phyloP scores from a whole-genome alignment of 306 rosid genomes.

The Styphnolobium japonicum region DNA sequence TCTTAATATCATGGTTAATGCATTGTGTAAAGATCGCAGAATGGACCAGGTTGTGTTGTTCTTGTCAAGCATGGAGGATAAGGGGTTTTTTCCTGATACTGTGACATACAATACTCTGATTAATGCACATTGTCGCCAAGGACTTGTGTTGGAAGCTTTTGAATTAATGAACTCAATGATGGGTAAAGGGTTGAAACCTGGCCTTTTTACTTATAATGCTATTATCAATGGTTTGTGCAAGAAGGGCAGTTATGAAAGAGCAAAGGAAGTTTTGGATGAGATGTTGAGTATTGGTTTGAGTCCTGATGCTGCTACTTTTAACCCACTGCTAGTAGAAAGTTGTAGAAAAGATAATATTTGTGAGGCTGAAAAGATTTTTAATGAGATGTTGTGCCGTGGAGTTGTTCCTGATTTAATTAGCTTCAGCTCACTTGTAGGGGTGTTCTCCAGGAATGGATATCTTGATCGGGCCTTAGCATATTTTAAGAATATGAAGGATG shows the following conservation, averaged over 20 bases:
- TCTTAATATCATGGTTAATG: slow-evolving; percentile 88
- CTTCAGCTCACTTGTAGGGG: slow-evolving; percentile 64
- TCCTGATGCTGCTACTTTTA: slow-evolving; percentile 73
- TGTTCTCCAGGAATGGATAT: slow-evolving; percentile 61
- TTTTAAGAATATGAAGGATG: slow-evolving; percentile 58
- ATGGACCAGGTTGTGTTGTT: slow-evolving; percentile 46
- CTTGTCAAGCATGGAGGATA: slow-evolving; percentile 58
- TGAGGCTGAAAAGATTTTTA: slow-evolving; percentile 67
- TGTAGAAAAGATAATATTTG: slow-evolving; percentile 56
- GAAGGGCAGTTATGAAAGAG: slow-evolving; percentile 53
- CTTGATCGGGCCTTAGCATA: slow-evolving; percentile 53
- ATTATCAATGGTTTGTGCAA: slow-evolving; percentile 80
- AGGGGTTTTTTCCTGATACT: slow-evolving; percentile 56
- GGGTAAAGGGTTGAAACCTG: slow-evolving; percentile 59
- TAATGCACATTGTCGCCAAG: slow-evolving; percentile 63
- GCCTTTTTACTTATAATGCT: slow-evolving; percentile 70
- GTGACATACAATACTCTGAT: slow-evolving; percentile 82
- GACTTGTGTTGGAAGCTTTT: slow-evolving; percentile 59
- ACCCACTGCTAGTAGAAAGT: slow-evolving; percentile 64
- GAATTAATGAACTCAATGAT: slow-evolving; percentile 46
- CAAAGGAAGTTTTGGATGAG: slow-evolving; percentile 54
- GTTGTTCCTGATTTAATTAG: slow-evolving; percentile 78
- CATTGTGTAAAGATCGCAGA: slow-evolving; percentile 68
- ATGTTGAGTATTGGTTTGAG: slow-evolving; percentile 59
- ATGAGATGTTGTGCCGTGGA: slow-evolving; percentile 53